Conservation (phyloP, 2,329 filamentous ascomycete species). For the Sporothrix phasma region DNA sequence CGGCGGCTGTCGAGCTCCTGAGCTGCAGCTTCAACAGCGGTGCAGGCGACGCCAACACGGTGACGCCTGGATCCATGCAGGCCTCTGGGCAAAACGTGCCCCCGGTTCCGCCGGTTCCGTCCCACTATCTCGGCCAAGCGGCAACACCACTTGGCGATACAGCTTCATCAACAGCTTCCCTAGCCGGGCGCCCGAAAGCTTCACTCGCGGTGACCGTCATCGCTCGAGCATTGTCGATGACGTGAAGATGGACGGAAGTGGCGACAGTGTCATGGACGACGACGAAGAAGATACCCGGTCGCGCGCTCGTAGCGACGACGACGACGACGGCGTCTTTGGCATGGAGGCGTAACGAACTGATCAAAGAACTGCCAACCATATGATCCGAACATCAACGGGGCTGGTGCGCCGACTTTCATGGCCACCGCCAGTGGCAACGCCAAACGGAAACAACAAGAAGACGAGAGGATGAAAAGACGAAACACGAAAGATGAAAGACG, state of each 20-base stretch:
- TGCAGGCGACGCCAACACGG: constrained; percentile 49
- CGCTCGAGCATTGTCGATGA: constrained; percentile 31
- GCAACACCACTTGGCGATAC: constrained; percentile 44
- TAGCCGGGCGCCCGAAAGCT: constrained; percentile 52
- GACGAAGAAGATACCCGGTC: constrained; percentile 54
- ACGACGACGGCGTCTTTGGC: constrained; percentile 92
- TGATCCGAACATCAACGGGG: neutral
- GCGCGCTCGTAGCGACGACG: constrained; percentile 66
- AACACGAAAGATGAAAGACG: neutral
- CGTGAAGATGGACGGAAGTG: constrained; percentile 58
- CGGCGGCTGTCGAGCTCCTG: constrained; percentile 79
- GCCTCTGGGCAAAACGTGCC: constrained; percentile 64
- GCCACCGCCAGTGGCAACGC: neutral
- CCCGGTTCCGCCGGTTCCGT: constrained; percentile 77
- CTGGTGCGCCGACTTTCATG: neutral
- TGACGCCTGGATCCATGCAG: constrained; percentile 28
- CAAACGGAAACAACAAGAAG: too few species aligned
- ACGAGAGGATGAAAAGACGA: too few species aligned
- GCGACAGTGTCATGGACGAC: constrained; percentile 54
- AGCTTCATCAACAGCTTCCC: constrained; percentile 56
- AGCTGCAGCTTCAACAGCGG: constrained; percentile 84
- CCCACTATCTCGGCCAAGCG: constrained; percentile 56
- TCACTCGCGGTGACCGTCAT: constrained; percentile 46
- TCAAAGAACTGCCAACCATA: neutral
- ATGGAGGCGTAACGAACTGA: constrained; percentile 68